Base-by-base conservation (phyloP, 805 yeast species). In the Ogataea angusta region DNA sequence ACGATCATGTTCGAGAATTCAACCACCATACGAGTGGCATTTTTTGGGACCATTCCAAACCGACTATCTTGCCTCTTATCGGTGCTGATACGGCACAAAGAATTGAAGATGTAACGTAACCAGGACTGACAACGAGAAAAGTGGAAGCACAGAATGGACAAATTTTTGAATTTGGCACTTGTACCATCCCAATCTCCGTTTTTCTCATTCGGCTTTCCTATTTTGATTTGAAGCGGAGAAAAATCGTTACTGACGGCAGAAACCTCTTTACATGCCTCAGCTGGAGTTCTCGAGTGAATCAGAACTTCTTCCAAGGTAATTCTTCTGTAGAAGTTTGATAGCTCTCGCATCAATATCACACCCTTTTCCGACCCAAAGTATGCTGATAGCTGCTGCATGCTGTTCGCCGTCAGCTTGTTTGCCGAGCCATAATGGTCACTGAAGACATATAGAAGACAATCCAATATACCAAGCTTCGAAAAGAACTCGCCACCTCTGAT, bases 91-190 rank as follows among this genome's bases (percentile, higher is more conserved):
- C 55, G 52, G 31, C 52, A 59, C 10, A 63, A 34, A 24, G 62
- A 47, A 22, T 57, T 52, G 38, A 65, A 56, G 3, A 62, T 49
- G 36, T 59, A 61, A 25, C 66, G 52, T 15, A 62, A 40, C 65
- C 66, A 63, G 6, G 64, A 56, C 19, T 78, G 82, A 19, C 78
- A 59, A 23, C 75, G 67, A 36, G 72, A 67, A 23, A 68, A 58
- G 27, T 80, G 67, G 45, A 68, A 69, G 39, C 88, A 69, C 9
- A 80, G 56, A 46, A 80, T 78, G 2, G 76, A 60, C 0, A 82
- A 63, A 51, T 84, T 85, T 47, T 83, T 83, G 61, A 68, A 78
- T 49, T 78, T 80, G 0, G 84, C 75, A 29, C 78, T 69, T 0
- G 76, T 73, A 29, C 70, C 71, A 25, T 70, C 72, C 42, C 67